Conservation (phyloP, 1,284 basidiomycete genomes). For the Schizophyllum amplum region DNA sequence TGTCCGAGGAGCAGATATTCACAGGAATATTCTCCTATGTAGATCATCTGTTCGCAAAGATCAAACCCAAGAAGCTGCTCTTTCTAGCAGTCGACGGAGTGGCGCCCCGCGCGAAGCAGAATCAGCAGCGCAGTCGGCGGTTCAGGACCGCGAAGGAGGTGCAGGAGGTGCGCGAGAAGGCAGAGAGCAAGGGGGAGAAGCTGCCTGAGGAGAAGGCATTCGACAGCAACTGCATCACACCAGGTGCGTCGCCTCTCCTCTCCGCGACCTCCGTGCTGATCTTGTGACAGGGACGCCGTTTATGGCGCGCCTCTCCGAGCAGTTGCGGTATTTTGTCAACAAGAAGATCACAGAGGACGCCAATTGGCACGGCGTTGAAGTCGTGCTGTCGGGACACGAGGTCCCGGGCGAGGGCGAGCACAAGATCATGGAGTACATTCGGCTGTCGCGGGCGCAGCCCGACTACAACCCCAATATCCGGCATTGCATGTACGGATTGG, state of each 20-base stretch:
- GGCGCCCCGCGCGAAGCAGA: conserved; percentile 99
- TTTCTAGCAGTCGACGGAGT: conserved; percentile 99
- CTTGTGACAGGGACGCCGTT: conserved; percentile 59
- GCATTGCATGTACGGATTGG: conserved; percentile 97
- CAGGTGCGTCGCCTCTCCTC: conserved; percentile 43
- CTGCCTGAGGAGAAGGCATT: conserved; percentile 92
- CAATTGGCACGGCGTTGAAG: conserved; percentile 87
- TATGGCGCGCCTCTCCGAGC: conserved; percentile 74
- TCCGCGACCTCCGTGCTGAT: neutral
- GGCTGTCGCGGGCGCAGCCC: conserved; percentile 88
- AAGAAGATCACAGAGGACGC: conserved; percentile 96
- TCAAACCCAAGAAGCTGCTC: conserved; percentile 94
- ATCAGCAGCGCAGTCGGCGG: conserved; percentile 91
- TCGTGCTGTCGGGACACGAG: conserved; percentile 97
- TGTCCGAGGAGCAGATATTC: conserved; percentile 96
- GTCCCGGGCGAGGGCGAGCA: conserved; percentile 99
- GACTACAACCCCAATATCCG: conserved; percentile 91
- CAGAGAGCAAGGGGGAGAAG: conserved; percentile 83
- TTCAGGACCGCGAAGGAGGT: conserved; percentile 95
- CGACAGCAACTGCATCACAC: conserved; percentile 98
- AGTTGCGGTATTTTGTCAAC: conserved; percentile 93
- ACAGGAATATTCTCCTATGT: conserved; percentile 93
- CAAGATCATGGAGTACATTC: conserved; percentile 99
- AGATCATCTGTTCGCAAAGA: conserved; percentile 94
- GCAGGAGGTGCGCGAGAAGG: conserved; percentile 81